phyloP scores from a whole-genome alignment of 495 filamentous ascomycete genomes.

The Baudoinia panamericana region DNA sequence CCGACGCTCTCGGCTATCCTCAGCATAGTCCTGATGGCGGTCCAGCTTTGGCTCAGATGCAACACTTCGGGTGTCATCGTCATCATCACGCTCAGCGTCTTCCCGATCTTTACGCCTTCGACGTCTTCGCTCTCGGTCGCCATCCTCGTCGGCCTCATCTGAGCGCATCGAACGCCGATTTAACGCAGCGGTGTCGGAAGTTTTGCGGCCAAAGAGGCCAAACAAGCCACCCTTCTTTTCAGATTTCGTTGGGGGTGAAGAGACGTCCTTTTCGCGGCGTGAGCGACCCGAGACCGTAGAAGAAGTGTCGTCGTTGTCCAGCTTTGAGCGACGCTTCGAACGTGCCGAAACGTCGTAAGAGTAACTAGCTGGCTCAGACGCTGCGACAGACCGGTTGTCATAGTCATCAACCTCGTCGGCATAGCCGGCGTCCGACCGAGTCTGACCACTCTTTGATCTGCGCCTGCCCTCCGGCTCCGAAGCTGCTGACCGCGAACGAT shows the following conservation, averaged over 20 bases:
- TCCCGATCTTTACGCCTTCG: constrained; percentile 26
- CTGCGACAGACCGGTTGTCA: constrained; percentile 19
- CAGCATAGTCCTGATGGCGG: constrained; percentile 4
- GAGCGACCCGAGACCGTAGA: constrained; percentile 25
- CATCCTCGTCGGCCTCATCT: constrained; percentile 16
- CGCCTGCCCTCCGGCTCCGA: constrained; percentile 8
- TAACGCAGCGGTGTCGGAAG: constrained; percentile 18
- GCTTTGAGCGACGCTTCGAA: constrained; percentile 19
- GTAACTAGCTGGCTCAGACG: constrained; percentile 26
- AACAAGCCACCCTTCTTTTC: constrained; percentile 31
- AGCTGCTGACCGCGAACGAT: constrained; percentile 2
- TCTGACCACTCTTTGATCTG: constrained; percentile 7
- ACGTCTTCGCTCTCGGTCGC: constrained; percentile 22
- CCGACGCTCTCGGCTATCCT: constrained; percentile 1
- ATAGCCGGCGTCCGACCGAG: constrained; percentile 6
- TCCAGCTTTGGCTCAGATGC: constrained; percentile 1
- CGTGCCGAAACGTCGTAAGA: constrained; percentile 20
- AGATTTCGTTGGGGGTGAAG: constrained; percentile 21
- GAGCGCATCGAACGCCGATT: constrained; percentile 9
- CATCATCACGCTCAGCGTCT: constrained; percentile 20
- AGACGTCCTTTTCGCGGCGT: constrained; percentile 21
- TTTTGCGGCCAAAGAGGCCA: constrained; percentile 26
- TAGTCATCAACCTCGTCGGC: constrained; percentile 3
- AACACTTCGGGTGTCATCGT: constrained; percentile 17
- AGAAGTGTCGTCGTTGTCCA: constrained; percentile 25